Evolutionary conservation across 2,329 filamentous ascomycete genomes (phyloP), one percentile per base, ranked within the genome.

Genomic region (Fusarium multiceps): DNA sequence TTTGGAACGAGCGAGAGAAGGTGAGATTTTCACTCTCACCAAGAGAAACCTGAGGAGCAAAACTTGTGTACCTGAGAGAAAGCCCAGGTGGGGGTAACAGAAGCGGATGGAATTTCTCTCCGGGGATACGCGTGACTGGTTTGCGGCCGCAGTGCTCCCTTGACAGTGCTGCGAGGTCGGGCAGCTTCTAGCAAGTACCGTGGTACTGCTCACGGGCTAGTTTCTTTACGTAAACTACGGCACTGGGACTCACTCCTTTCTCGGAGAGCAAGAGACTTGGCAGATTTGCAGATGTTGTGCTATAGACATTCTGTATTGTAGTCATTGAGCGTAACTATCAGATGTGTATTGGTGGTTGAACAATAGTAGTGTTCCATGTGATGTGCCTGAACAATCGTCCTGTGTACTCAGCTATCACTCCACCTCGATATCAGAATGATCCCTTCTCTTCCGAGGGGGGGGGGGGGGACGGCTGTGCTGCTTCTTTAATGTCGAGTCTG

Each of bases 291-390:
- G 10, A n/a, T 11, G 7, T 9, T 37, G 18, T 5, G 10, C 10
- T 37, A n/a, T 11, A n/a, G 0, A 0, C 6, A 0, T 37, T n/a
- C 6, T 1, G 12, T 37, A 11, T 37, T n/a, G 3, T 37, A n/a
- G 0, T 11, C 18, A n/a, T 37, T n/a, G 18, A n/a, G 9, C 9
- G 7, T 11, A 4, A 5, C 9, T 37, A 11, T 37, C 0, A 37
- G 6, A 11, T 0, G 6, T n/a, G 9, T 7, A n/a, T 37, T 12
- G 5, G 10, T 6, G 4, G 18, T 11, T 37, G 34, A n/a, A n/a
- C 34, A 37, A 37, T 37, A 11, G 9, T 7, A 11, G 5, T 37
- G 34, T 37, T n/a, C 34, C 9, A n/a, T n/a, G 18, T 37, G 18
- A n/a, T n/a, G 6, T 37, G 9, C 18, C 9, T n/a, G 34, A 37